A percentile compares a stretch with the other conserved stretches of the same genome.
These are phyloP conservation scores for Harrya chromipes DNA, from an alignment of 768 basidiomycete species.

Conservation along the genomic window DNA sequence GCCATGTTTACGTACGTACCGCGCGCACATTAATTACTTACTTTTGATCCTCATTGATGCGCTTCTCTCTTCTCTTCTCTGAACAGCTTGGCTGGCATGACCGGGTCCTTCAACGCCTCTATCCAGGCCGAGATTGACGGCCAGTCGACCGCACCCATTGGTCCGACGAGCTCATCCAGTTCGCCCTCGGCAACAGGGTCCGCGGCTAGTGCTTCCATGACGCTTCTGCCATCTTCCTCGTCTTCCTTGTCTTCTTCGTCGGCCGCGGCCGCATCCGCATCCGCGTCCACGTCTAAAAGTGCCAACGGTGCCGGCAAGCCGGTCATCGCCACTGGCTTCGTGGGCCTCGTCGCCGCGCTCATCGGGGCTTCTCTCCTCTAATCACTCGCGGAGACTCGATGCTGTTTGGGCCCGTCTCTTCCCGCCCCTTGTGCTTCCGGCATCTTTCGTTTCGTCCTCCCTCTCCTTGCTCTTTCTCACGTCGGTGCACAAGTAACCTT, in stretches of 20 bases:
- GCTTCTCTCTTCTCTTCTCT: not conserved
- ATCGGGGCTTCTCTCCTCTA: conserved; percentile 22
- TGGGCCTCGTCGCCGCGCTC: conserved; percentile 21
- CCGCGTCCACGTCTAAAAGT: not conserved
- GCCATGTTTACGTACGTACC: conserved; percentile 66
- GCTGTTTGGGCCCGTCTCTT: too few species aligned
- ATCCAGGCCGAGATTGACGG: conserved; percentile 60
- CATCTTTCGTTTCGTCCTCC: not conserved
- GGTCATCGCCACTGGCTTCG: conserved; percentile 20
- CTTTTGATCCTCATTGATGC: not conserved
- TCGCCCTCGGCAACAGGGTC: conserved; percentile 11
- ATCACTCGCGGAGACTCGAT: not conserved
- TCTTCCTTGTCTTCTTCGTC: not conserved
- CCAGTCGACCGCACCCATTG: conserved; percentile 54
- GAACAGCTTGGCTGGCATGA: conserved; percentile 65
- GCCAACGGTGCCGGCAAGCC: conserved; percentile 22
- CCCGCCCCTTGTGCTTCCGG: not conserved
- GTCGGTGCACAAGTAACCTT: not conserved
- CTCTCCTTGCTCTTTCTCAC: not conserved
- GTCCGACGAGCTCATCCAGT: conserved; percentile 31
- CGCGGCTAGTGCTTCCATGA: conserved; percentile 3
- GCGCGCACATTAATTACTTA: too few species aligned
- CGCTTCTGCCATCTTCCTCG: not conserved
- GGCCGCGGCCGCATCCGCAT: not conserved
- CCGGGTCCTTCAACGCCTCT: conserved; percentile 58